Conservation (phyloP, 495 filamentous ascomycete genomes). For the Copromyces sp. region DNA sequence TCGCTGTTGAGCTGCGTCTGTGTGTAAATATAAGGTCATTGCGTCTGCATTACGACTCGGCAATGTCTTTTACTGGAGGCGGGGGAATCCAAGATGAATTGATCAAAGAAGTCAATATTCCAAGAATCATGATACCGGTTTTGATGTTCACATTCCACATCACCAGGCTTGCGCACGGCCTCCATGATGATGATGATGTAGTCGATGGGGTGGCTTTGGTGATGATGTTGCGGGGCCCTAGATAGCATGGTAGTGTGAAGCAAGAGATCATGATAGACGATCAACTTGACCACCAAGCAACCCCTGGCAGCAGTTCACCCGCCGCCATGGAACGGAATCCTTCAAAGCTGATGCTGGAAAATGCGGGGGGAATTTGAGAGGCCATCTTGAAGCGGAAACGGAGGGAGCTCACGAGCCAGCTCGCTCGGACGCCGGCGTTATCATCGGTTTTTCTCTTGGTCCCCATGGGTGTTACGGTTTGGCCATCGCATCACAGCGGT, state of each 20-base stretch:
- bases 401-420: background rate
- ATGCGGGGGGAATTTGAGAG: background rate
- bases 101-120: background rate
- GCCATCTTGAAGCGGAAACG: background rate
- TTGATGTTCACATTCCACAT: background rate
- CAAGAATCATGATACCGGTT: background rate
- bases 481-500: background rate
- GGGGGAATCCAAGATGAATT: background rate
- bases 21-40: background rate
- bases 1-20: background rate
- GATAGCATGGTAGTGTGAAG: background rate
- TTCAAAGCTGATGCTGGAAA: background rate
- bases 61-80: background rate
- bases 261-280: background rate
- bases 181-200: background rate
- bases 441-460: background rate
- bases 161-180: background rate
- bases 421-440: background rate
- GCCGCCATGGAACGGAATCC: background rate
- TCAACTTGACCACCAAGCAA: background rate
- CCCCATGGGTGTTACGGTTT: background rate
- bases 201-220: background rate
- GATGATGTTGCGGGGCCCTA: background rate
- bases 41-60: background rate
- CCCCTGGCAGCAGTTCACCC: background rate